Base-by-base conservation (phyloP, 2,329 filamentous ascomycete genomes). In the Paraconiothyrium brasiliense region DNA sequence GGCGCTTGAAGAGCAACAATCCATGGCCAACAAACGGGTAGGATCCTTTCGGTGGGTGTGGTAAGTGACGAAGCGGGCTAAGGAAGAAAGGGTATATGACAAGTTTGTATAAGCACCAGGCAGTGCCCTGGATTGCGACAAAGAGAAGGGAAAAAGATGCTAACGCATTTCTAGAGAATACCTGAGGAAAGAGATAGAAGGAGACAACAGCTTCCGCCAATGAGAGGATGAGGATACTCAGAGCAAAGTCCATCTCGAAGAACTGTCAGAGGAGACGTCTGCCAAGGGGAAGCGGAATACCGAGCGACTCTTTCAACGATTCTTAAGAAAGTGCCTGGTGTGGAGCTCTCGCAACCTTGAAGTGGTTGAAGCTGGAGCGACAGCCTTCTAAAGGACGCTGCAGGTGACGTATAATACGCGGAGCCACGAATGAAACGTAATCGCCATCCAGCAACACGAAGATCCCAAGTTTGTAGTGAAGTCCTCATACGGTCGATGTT, bases 11-110 rank as follows among this genome's bases (percentile, higher is more conserved):
- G 56, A 78, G 69, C 5, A 71, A 65, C 10, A 73, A 57, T 5
- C 75, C 77, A 74, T 81, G 76, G 30, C 78, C 78, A 16, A 82
- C 43, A 13, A 82, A 56, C 8, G 75, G 76, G 22, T 50, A 64
- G 39, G 67, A 73, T 5, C 72, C 68, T n/a, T 52, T 56, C 5
- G 30, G 35, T 14, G 69, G 70, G 43, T 69, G 60, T 1, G 81
- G 80, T 3, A 82, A 67, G 61, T 81, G 73, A 14, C 79, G 70
- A 9, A 82, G 65, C 4, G 80, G 79, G 16, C 73, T 79, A 11
- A 79, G 60, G 62, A 78, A 73, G 60, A 76, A 78, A 1, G 80
- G 79, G 49, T 80, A 80, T 4, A 78, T 57, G 20, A 76, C 22
- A 22, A 75, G 55, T 16, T 64, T 64, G 56, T 76, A 63, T 10